Evolutionary conservation across 305 asterid genomes (phyloP).

Genomic region (Caryopteris hybrid): DNA sequence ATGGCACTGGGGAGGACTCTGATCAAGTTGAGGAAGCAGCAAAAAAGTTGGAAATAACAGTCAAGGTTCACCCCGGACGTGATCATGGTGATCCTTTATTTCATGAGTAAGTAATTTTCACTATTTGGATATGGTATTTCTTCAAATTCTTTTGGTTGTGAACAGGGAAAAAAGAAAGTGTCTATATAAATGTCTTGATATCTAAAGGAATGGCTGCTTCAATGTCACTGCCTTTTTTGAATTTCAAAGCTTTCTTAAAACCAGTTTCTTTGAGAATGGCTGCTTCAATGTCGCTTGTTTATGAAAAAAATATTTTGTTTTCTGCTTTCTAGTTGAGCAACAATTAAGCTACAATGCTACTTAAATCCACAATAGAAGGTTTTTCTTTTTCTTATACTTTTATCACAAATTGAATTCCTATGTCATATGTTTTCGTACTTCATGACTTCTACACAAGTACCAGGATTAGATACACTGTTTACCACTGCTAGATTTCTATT

Average conservation of each 20-base stretch:
- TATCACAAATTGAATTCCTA: background rate
- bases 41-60: slow-evolving; percentile 51
- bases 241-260: background rate
- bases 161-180: background rate
- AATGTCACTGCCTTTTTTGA: background rate
- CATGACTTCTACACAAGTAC: background rate
- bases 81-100: slow-evolving; percentile 92
- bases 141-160: background rate
- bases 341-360: background rate
- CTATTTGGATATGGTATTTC: slow-evolving; percentile 8
- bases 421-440: background rate
- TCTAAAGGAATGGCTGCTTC: background rate
- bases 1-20: slow-evolving; percentile 97
- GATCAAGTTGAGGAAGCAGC: slow-evolving; percentile 71
- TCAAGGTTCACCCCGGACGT: slow-evolving; percentile 84
- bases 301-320: too few relatives aligned
- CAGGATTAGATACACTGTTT: background rate
- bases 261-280: background rate
- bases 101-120: slow-evolving; percentile 65
- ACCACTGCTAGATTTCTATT: slow-evolving; percentile 6
- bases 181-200: background rate
- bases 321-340: background rate
- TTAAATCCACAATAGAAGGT: background rate
- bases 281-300: too few relatives aligned
- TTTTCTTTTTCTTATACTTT: background rate